Evolutionary conservation across 2,329 filamentous ascomycete genomes (phyloP), one percentile per base, ranked within the genome.

Genomic region (Anisogramma anomala): DNA sequence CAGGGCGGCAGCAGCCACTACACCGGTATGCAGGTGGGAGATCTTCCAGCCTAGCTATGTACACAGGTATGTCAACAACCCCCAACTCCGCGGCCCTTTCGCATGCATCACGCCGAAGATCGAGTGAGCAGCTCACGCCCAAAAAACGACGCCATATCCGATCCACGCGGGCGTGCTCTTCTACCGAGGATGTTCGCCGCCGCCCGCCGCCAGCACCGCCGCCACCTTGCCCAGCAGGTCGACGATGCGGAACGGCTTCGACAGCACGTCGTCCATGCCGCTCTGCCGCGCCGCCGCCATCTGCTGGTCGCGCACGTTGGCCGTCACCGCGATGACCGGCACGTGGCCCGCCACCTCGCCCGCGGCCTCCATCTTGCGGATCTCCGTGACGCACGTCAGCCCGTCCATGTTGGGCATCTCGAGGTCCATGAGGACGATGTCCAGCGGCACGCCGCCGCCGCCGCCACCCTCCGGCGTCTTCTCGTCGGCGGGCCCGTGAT

Each of bases 221-320:
- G 58, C 53, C 33, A 69, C 62, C 52, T 65, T 67, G 18, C 40
- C 41, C 14, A 68, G 49, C 27, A 71, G 49, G 19, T 71, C 68
- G 1, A 59, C 55, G 38, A 71, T 68, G 15, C 63, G 57, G 48
- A 77, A 78, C 2, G 74, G 74, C 52, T 79, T 79, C 0, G 67
- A 65, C 4, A 79, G 66, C 6, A 77, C 65, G 53, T 69, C 68
- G 48, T 74, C 66, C 60, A 65, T 63, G 1, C 64, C 65, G 33
- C 55, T 55, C 22, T 55, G 46, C 28, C 52, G 53, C 1, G 64
- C 64, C 13, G 48, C 51, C 3, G 57, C 44, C 11, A 67, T 56
- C 46, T 67, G 64, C 43, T 65, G 62, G 25, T 56, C 50, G 18
- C 64, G 53, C 11, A 65, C 64, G 43, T 69, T 68, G 2, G 65